Conservation (phyloP, 2,329 filamentous ascomycete species). For the Penicillium sp. region DNA sequence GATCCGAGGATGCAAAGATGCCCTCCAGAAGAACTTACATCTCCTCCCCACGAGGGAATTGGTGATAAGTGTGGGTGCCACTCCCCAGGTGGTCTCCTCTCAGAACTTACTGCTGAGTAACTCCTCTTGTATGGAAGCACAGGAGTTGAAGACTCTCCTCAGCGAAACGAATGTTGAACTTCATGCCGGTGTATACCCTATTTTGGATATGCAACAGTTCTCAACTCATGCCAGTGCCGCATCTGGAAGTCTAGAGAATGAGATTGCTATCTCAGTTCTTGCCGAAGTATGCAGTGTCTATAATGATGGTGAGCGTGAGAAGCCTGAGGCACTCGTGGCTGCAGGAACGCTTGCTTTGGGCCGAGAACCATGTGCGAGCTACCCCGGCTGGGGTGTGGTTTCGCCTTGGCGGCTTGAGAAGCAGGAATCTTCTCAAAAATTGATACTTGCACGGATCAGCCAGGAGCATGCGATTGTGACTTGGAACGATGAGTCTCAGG, state of each 20-base stretch:
- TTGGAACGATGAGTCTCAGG: constrained; percentile 51
- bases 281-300: constrained; percentile 73
- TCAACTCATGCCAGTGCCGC: constrained; percentile 64
- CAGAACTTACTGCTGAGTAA: constrained; percentile 56
- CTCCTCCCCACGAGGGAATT: constrained; percentile 33
- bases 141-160: constrained; percentile 31
- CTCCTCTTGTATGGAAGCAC: constrained; percentile 34
- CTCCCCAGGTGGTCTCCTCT: constrained; percentile 69
- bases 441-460: constrained; percentile 71
- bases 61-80: constrained; percentile 72
- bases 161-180: constrained; percentile 58
- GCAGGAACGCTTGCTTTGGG: constrained; percentile 71
- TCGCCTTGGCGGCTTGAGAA: constrained; percentile 55
- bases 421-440: constrained; percentile 49
- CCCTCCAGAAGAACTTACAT: constrained; percentile 24
- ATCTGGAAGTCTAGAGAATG: constrained; percentile 38
- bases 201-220: constrained; percentile 77
- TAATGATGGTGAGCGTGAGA: constrained; percentile 53
- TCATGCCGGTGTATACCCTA: constrained; percentile 75
- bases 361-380: constrained; percentile 70
- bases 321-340: constrained; percentile 67
- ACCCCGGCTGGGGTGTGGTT: constrained; percentile 70
- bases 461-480: constrained; percentile 77
- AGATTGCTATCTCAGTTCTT: constrained; percentile 69
- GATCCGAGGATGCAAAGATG: constrained; percentile 50